Evolutionary conservation across 768 basidiomycete genomes (phyloP), one percentile per base, ranked within the genome.

Genomic region (Rhizopogon roseolus): DNA sequence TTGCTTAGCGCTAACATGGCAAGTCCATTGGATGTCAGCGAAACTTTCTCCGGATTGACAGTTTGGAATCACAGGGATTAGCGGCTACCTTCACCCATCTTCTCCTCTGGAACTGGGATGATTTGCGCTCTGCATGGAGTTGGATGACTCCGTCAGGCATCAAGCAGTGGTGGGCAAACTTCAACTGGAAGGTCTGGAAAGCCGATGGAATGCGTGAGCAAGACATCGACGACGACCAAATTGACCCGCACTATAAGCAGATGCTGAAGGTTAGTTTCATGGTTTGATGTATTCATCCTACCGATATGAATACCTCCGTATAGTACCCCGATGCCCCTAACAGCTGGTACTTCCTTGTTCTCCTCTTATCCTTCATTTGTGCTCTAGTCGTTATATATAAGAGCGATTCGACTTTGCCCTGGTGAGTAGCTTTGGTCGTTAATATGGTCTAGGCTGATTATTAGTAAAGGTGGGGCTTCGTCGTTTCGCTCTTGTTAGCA

Each of bases 191-290:
- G 54, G 73, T 77, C 65, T 77, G 76, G 76, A 56, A 63, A 50
- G 69, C 74, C 43, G 65, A 73, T 52, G 75, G 74, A 17, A 69
- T 73, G 61, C 66, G 74, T 17, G 64, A 70, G n/a, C 53, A 48
- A 1, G 55, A 63, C 5, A 50, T 63, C 11, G 54, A 58, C 2
- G 66, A 72, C 37, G 62, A 60, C 27, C 64, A 70, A 19, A 58
- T 74, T 6, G 78, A 79, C 50, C 78, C 78, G 6, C 77, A 79
- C 59, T 79, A 79, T 57, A 66, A 65, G n/a, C 72, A 79, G 57
- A 79, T 79, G 78, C 66, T 78, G 16, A 79, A 78, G 71, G 77
- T 73, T 28, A 51, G 62, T 50, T 5, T 41, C 39, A 37, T 17
- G 34, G 14, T 42, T 51, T 3, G 4, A 10, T 38, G 19, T 10